phyloP scores from a whole-genome alignment of 2,329 filamentous ascomycete species.

The Pseudocercospora vitis region DNA sequence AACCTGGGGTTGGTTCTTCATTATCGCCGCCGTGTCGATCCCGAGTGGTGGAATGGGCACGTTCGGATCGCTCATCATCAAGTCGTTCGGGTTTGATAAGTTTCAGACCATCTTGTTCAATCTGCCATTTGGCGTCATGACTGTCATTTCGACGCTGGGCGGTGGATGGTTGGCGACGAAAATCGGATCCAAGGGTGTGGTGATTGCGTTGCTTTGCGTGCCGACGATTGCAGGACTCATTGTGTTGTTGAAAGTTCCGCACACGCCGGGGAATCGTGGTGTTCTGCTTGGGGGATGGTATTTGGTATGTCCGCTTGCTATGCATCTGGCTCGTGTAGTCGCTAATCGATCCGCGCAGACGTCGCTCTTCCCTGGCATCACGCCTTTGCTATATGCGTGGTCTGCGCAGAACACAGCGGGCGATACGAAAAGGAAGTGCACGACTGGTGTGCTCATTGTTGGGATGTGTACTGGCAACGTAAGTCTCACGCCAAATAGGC shows the following conservation, averaged over 20 bases:
- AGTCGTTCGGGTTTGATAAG: constrained; percentile 7
- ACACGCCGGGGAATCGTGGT: neutral
- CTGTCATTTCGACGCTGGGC: constrained; percentile 1
- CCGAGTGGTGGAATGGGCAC: constrained; percentile 8
- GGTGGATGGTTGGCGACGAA: constrained; percentile 1
- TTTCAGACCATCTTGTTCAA: constrained; percentile 11
- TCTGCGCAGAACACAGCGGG: constrained; percentile 7
- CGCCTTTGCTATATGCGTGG: constrained; percentile 9
- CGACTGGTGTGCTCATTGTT: neutral
- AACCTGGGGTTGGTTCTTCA: constrained; percentile 10
- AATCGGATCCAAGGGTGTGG: constrained; percentile 1
- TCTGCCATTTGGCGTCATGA: constrained; percentile 9
- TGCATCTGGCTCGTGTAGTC: neutral
- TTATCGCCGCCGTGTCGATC: constrained; percentile 4
- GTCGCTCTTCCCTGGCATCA: constrained; percentile 4
- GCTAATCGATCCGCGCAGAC: neutral
- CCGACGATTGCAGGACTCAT: constrained; percentile 3
- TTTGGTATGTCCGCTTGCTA: neutral
- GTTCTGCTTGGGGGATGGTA: constrained; percentile 8
- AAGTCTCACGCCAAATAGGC: neutral
- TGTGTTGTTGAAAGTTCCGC: constrained; percentile 9
- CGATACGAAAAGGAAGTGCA: constrained; percentile 9
- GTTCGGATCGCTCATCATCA: constrained; percentile 9
- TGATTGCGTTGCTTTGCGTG: constrained; percentile 3
- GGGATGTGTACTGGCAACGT: constrained; percentile 9